Conservation (phyloP, 208 protist genomes). For the Leishmania tarentolae region DNA sequence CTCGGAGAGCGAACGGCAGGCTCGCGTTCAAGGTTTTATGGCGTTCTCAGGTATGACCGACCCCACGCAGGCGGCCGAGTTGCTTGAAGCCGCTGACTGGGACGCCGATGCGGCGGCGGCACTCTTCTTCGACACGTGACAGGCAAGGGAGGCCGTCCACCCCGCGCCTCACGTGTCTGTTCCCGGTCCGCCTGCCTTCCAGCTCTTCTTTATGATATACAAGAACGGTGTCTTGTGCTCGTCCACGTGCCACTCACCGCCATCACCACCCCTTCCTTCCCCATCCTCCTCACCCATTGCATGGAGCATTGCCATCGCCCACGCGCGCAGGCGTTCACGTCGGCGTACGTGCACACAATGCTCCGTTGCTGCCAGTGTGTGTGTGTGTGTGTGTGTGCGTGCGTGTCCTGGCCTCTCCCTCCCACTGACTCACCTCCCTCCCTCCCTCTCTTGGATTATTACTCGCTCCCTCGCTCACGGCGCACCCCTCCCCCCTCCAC, state of each 20-base stretch:
- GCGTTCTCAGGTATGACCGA: slow-evolving; percentile 35
- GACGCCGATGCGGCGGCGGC: slow-evolving; percentile 42
- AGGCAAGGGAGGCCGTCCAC: neutral
- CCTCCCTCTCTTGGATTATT: neutral
- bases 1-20: neutral
- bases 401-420: neutral
- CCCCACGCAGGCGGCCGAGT: slow-evolving; percentile 16
- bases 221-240: no score
- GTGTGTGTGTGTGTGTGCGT: slow-evolving; percentile 12
- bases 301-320: no score
- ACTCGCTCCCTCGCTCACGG: neutral
- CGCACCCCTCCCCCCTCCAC: neutral
- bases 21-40: slow-evolving; percentile 40
- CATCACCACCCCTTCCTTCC: no score
- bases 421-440: neutral
- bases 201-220: no score
- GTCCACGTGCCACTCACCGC: no score
- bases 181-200: neutral
- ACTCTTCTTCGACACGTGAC: slow-evolving; percentile 22
- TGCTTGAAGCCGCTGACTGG: slow-evolving; percentile 60
- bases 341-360: no score
- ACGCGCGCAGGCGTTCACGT: neutral
- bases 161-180: neutral
- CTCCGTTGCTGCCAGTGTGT: neutral
- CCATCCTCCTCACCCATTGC: no score